phyloP scores from a whole-genome alignment of 768 basidiomycete genomes.

The Calvatia gigantea region DNA sequence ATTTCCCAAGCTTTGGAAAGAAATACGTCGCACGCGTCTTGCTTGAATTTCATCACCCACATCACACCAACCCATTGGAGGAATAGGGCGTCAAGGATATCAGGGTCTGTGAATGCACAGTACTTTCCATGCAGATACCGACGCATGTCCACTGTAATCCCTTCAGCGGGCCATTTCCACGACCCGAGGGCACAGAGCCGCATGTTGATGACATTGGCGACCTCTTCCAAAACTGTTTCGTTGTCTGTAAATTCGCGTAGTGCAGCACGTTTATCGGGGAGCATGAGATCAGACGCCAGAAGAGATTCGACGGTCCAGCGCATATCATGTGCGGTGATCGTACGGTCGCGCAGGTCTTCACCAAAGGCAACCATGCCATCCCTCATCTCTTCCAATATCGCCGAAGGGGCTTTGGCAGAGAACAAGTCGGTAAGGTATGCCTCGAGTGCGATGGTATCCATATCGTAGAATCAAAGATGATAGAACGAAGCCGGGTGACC shows the following conservation, averaged over 20 bases:
- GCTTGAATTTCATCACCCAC: constrained; percentile 38
- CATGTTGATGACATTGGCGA: constrained; percentile 45
- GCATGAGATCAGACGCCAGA: constrained; percentile 33
- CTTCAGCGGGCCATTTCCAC: constrained; percentile 44
- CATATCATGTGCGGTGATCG: constrained; percentile 24
- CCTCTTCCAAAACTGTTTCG: constrained; percentile 31
- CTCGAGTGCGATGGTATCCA: constrained; percentile 29
- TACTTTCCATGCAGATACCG: constrained; percentile 48
- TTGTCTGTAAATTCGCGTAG: constrained; percentile 39
- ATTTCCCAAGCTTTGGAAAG: constrained; percentile 34
- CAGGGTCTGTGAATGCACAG: constrained; percentile 44
- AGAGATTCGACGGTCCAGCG: constrained; percentile 29
- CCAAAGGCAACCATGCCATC: constrained; percentile 26
- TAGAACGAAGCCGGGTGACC: constrained; percentile 32
- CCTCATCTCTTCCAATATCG: constrained; percentile 26
- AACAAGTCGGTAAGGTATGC: constrained; percentile 37
- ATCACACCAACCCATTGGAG: constrained; percentile 39
- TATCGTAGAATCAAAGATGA: constrained; percentile 35
- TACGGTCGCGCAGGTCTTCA: constrained; percentile 20
- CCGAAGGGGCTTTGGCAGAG: constrained; percentile 25
- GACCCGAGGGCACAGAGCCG: constrained; percentile 34
- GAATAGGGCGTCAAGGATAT: constrained; percentile 41
- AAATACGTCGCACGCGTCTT: constrained; percentile 24
- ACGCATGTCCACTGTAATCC: constrained; percentile 40
- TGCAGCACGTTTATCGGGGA: constrained; percentile 35